Conservation (phyloP, 306 rosid species). For the Gleditsia sinensis region DNA sequence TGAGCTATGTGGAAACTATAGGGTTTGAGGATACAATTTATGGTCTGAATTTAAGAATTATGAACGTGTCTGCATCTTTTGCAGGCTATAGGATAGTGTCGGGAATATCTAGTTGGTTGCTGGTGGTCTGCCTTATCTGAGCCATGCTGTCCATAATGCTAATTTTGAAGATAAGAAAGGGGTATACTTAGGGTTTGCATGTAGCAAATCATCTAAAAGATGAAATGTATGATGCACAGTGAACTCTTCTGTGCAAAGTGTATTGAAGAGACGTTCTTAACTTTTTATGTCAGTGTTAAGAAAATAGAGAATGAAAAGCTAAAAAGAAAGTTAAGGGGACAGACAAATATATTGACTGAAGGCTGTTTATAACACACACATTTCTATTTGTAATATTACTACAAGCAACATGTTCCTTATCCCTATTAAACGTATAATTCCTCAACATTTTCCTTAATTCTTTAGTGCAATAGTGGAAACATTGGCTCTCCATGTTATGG, state of each 20-base stretch:
- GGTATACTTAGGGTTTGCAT: background rate
- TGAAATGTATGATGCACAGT: no score
- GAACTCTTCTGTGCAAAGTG: no score
- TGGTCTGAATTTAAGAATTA: background rate
- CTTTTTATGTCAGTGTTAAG: no score
- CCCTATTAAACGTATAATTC: no score
- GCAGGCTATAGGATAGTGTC: background rate
- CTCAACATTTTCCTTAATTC: background rate
- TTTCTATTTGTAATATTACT: no score
- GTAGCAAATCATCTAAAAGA: no score
- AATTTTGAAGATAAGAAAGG: background rate
- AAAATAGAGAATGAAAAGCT: no score
- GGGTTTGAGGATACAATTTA: slow-evolving; percentile 1
- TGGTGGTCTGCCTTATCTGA: background rate
- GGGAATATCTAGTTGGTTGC: background rate
- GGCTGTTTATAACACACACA: no score
- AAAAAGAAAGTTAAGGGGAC: no score
- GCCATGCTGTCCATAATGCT: background rate
- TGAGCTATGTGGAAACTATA: background rate
- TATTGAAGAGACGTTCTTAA: no score
- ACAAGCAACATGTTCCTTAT: no score
- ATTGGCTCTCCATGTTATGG: background rate
- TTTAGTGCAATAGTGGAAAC: background rate
- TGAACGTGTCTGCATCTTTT: background rate
- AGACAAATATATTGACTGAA: no score